Evolutionary conservation across 2,329 filamentous ascomycete species (phyloP), one percentile per base, ranked within the genome.

Genomic region (Leptoxyphium fumago): DNA sequence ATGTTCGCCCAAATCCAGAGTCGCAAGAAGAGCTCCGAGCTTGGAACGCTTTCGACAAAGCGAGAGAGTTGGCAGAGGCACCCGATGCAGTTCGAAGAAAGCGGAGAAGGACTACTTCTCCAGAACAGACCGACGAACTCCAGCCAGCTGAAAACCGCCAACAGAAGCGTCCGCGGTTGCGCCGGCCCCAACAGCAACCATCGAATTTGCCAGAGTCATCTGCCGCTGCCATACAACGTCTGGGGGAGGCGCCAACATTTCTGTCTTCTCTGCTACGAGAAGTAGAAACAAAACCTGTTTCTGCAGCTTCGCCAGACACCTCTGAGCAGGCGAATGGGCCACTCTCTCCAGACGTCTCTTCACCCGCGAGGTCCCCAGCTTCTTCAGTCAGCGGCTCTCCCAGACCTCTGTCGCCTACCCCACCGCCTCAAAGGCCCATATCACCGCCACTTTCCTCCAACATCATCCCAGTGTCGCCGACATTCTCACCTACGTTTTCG

Each of bases 31-130:
- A 94, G 61, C 72, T 82, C 43, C 74, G 79, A 46, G 86, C 89
- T 3, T 95, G 89, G 91, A 85, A 87, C 49, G 86, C 84, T 15
- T 80, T 96, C 49, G 88, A 95, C 53, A 84, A 81, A 60, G 87
- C 84, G 38, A 75, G 85, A 50, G 81, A 88, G 48, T 73, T 75
- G 14, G 74, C 82, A 50, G 71, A 68, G 48, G 63, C 71, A 17
- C 14, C 14, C 17, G 38, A 40, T 11, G 14, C 38, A 4, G 11
- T 28, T 11, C 42, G 39, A 17, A 78, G 84, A 46, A 87, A 94
- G 65, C 78, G 87, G 43, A 91, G 86, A 58, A 93, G 74, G 2
- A 83, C 81, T 10, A 74, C 75, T 10, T 88, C 85, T 6, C 83
- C 83, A 2, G 69, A 70, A 5, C 83, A 86, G 51, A 70, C 75